A percentile compares a stretch with the other conserved stretches of the same genome.
phyloP scores from a whole-genome alignment of 176 grass and related monocot genomes.

The Eleusine indica region DNA sequence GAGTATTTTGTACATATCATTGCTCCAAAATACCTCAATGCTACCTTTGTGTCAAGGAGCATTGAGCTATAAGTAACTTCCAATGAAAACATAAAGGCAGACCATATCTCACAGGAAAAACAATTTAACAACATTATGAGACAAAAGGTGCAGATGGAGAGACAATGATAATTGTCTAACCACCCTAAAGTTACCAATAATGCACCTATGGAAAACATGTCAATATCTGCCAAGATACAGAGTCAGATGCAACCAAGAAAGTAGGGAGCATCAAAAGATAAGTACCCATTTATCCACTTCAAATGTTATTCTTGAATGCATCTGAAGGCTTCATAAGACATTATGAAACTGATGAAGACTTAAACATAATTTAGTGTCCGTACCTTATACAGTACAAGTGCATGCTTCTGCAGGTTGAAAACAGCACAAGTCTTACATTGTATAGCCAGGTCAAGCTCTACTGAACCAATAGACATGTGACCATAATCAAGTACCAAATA shows the following conservation, averaged over 20 bases:
- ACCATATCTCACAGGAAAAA: slow-evolving; percentile 8
- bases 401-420: slow-evolving; percentile 9
- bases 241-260: slow-evolving; percentile 29
- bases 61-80: not conserved
- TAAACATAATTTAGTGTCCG: not conserved
- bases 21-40: slow-evolving; percentile 6
- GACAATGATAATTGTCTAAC: slow-evolving; percentile 31
- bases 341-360: not conserved
- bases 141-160: slow-evolving; percentile 22
- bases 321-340: slow-evolving; percentile 23
- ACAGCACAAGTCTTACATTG: not conserved
- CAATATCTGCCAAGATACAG: not conserved
- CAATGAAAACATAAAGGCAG: slow-evolving; percentile 18
- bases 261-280: slow-evolving; percentile 17
- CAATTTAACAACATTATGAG: slow-evolving; percentile 16
- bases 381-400: not conserved
- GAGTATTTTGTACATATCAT: not conserved
- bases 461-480: slow-evolving; percentile 15
- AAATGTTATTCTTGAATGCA: slow-evolving; percentile 32
- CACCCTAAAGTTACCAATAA: slow-evolving; percentile 48
- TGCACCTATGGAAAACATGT: slow-evolving; percentile 33
- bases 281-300: slow-evolving; percentile 29
- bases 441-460: not conserved
- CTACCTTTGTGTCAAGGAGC: not conserved
- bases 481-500: slow-evolving; percentile 23